Evolutionary conservation across 495 filamentous ascomycete genomes (phyloP), one percentile per base, ranked within the genome.

Genomic region (Sordaria brevicollis): DNA sequence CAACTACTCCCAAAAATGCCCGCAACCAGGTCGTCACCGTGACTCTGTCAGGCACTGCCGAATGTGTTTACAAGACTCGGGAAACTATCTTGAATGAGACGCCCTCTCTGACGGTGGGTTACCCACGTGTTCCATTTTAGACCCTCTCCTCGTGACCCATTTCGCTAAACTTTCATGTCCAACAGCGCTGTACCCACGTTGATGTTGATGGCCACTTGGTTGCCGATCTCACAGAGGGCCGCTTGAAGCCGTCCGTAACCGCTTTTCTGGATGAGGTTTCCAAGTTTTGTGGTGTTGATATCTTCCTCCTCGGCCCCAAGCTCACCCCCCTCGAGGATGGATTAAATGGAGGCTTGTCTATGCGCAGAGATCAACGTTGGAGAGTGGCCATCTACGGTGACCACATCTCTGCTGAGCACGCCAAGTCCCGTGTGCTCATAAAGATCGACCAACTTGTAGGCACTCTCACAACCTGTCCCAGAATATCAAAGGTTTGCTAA

Each of bases 361-460:
- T 84, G 69, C 81, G 79, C 54, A 74, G 79, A 74, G 93, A 97
- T 75, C 89, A 93, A 73, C 87, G 95, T 68, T 90, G 96, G 80
- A 89, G 94, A 70, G 90, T 97, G 68, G 91, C 91, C 68, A 96
- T 99, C 72, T 98, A 94, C 74, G 96, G 96, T 37, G 95, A 98
- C 79, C 89, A 93, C 83, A 90, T 98, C 81, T 96, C 92, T 76
- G 89, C 92, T 9, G 95, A 99, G 81, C 93, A 97, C 81, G 96
- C 96, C 70, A 98, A 98, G 86, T 97, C 93, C 1, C 86, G 94
- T 71, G 89, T 97, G 35, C 86, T 99, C 76, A 94, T 98, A 81
- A 93, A 97, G 85, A 97, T 99, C 76, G 95, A 99, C 77, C 91
- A 94, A 83, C 88, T 98, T 82, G 94, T 98, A 87, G 74, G 92